phyloP scores from a whole-genome alignment of 768 basidiomycete species.

The Russula lepida region DNA sequence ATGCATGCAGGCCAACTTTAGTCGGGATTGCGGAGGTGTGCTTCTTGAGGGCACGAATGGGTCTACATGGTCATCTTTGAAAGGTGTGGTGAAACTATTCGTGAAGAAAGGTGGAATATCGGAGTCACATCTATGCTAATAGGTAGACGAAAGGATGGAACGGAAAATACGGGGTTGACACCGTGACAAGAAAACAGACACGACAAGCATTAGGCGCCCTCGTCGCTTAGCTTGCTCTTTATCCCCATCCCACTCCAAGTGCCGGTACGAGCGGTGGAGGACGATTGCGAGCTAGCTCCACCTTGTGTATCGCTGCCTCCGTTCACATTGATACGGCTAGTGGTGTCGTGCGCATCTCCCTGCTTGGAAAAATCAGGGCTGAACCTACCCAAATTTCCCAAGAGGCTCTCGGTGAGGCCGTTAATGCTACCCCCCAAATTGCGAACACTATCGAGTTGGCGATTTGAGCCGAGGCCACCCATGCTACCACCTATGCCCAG shows the following conservation, averaged over 20 bases:
- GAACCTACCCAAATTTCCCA: background rate
- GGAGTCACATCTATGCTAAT: too few relatives aligned
- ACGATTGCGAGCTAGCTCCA: background rate
- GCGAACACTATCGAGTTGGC: too few relatives aligned
- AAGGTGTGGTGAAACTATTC: too few relatives aligned
- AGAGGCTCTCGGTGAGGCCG: background rate
- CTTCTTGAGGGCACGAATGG: too few relatives aligned
- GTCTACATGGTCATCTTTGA: too few relatives aligned
- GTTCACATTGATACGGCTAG: background rate
- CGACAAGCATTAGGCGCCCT: background rate
- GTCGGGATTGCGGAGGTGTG: too few relatives aligned
- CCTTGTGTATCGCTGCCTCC: background rate
- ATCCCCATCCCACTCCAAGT: slow-evolving; percentile 14
- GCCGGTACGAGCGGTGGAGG: background rate
- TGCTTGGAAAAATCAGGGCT: background rate
- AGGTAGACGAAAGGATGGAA: too few relatives aligned
- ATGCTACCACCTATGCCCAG: background rate
- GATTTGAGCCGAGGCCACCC: background rate
- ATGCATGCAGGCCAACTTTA: too few relatives aligned
- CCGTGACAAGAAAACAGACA: too few relatives aligned
- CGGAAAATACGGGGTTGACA: too few relatives aligned
- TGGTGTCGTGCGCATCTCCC: background rate
- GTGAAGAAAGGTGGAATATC: too few relatives aligned
- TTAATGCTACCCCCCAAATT: background rate
- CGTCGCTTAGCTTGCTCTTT: background rate